Base-by-base conservation (phyloP, 495 filamentous ascomycete genomes). In the Ramalina intermedia region DNA sequence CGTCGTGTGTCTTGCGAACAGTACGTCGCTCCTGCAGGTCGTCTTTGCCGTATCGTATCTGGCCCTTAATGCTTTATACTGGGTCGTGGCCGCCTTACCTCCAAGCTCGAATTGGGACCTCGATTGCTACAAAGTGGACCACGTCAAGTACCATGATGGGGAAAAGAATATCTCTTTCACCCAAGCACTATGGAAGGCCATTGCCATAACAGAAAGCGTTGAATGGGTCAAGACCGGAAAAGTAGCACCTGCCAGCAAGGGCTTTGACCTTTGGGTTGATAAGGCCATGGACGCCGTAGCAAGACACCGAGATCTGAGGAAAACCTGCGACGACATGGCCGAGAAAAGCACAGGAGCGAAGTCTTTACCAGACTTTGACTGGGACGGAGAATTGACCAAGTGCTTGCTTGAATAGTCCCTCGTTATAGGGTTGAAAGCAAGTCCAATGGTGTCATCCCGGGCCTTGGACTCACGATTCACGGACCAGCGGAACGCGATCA, bases 1-100 rank as follows among this genome's bases (percentile, higher is more conserved):
- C 23, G 66, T 72, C 50, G 65, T 72, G 49, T 62, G 58, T 29
- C 61, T 72, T 8, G 69, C 58, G 35, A 72, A 71, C 43, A 59
- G 67, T 8, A 62, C 58, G 17, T 55, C 65, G 9, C 24, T 59
- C 17, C 54, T 66, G 4, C 69, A 72, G 52, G 51, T 69, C 20
- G 63, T 57, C 6, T 72, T 65, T 55, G 69, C 63, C 4, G 66
- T 55, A 3, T 53, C 62, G 6, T 72, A 70, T 48, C 64, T 71
- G 55, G 58, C 70, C 37, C 61, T 72, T 16, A 69, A 69, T 35
- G 56, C 64, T 1, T 58, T 57, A 0, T 67, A 72, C 57, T 72
- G 69, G 69, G 60, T 63, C 8, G 69, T 65, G 9, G 69, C 69
- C 33, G 68, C 69, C 20, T 36, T 72, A 37, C 68, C 68, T 11